Conservation (phyloP, 2,329 filamentous ascomycete genomes). For the Metarhizium brunneum region DNA sequence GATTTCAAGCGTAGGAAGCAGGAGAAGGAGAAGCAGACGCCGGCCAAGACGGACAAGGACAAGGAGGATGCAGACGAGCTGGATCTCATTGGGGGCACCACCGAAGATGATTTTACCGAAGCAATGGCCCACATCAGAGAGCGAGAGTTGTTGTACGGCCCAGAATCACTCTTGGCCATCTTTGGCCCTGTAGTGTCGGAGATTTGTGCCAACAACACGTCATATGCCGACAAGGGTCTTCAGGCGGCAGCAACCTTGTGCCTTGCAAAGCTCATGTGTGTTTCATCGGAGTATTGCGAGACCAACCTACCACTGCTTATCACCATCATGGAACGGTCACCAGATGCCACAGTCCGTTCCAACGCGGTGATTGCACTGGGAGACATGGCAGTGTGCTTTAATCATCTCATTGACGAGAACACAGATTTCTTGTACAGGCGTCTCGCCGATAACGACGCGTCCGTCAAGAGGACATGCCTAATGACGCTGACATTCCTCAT, state of each 20-base stretch:
- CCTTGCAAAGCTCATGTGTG: conserved; percentile 97
- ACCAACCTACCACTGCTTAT: conserved; percentile 86
- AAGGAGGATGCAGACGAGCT: conserved; percentile 70
- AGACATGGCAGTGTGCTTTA: conserved; percentile 99
- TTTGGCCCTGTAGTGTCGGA: conserved; percentile 90
- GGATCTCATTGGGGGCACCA: conserved; percentile 93
- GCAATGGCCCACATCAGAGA: conserved; percentile 78
- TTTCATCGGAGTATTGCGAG: conserved; percentile 94
- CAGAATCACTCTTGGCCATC: conserved; percentile 73
- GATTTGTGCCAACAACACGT: conserved; percentile 89
- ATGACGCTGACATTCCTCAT: conserved; percentile 99
- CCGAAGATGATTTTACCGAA: conserved; percentile 85
- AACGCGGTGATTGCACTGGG: conserved; percentile 96
- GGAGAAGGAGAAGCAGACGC: conserved; percentile 64
- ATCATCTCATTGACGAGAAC: conserved; percentile 97
- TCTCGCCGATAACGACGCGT: conserved; percentile 77
- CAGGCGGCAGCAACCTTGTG: conserved; percentile 92
- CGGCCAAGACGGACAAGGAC: conserved; percentile 39
- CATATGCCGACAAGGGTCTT: conserved; percentile 79
- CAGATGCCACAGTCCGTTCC: conserved; percentile 84
- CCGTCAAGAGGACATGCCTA: conserved; percentile 91
- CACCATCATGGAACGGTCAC: conserved; percentile 92
- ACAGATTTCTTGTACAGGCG: conserved; percentile 95
- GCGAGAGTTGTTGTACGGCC: conserved; percentile 72
- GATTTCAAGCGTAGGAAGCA: conserved; percentile 97